These are phyloP conservation scores for Fusarium bulbicola DNA, from an alignment of 2,329 filamentous ascomycete species.

Conservation along the genomic window DNA sequence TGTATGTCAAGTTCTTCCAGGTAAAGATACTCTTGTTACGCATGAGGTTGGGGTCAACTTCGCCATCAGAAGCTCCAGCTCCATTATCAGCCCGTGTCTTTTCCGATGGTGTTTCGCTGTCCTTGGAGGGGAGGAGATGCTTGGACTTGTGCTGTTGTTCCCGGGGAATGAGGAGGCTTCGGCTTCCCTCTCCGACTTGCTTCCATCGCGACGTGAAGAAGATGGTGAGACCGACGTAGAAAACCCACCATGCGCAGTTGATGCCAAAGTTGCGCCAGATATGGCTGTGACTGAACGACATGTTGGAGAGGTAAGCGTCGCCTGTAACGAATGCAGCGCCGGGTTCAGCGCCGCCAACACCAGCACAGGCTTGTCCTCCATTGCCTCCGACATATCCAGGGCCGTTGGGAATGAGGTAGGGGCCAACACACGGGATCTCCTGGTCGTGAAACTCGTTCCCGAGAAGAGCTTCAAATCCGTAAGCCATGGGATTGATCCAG, in stretches of 20 bases:
- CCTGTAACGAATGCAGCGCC: conserved; percentile 62
- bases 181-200: conserved; percentile 60
- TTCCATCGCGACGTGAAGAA: conserved; percentile 66
- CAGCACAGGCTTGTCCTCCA: conserved; percentile 61
- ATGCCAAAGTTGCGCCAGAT: conserved; percentile 70
- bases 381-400: conserved; percentile 53
- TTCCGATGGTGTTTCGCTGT: conserved; percentile 54
- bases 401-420: conserved; percentile 61
- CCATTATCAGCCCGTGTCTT: fast-evolving
- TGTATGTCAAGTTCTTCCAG: conserved; percentile 77
- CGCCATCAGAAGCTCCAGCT: background rate
- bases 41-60: conserved; percentile 54
- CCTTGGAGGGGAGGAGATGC: conserved; percentile 50
- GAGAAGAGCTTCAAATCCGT: conserved; percentile 73
- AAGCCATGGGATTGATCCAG: conserved; percentile 74
- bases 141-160: conserved; percentile 59
- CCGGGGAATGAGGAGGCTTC: conserved; percentile 68
- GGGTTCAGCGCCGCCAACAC: conserved; percentile 63
- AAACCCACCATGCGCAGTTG: conserved; percentile 68
- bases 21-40: conserved; percentile 76
- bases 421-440: conserved; percentile 58
- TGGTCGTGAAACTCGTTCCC: conserved; percentile 75
- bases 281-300: conserved; percentile 63
- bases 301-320: conserved; percentile 63
- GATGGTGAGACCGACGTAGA: conserved; percentile 68